Conservation (phyloP, 2,329 filamentous ascomycete species). For the Cladosporium sp. region DNA sequence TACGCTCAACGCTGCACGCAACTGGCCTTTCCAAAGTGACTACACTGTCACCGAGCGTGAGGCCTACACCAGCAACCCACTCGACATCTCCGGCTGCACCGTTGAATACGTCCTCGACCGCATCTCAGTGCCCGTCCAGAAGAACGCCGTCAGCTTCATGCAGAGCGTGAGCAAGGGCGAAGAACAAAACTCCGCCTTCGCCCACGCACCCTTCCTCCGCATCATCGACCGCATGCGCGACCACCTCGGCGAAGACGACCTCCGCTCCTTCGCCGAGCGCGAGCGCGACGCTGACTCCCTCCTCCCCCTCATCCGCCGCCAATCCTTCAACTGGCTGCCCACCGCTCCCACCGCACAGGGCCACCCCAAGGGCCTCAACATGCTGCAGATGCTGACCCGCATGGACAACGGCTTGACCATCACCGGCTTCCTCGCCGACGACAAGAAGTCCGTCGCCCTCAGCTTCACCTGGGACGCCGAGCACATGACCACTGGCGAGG, state of each 20-base stretch:
- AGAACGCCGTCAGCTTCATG: constrained; percentile 32
- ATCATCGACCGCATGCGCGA: constrained; percentile 34
- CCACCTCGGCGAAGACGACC: constrained; percentile 30
- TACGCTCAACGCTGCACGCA: constrained; percentile 36
- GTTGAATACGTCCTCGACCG: constrained; percentile 37
- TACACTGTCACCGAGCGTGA: constrained; percentile 33
- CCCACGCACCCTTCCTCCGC: constrained; percentile 35
- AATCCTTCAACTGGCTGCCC: constrained; percentile 38
- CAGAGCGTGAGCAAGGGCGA: constrained; percentile 35
- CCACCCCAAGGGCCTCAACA: constrained; percentile 29
- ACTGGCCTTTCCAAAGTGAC: constrained; percentile 36
- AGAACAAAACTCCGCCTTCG: constrained; percentile 32
- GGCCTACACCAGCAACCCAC: constrained; percentile 32
- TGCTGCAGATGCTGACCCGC: constrained; percentile 35
- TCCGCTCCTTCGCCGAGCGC: constrained; percentile 31
- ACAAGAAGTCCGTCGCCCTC: constrained; percentile 34
- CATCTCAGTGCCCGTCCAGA: constrained; percentile 29
- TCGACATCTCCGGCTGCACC: constrained; percentile 39
- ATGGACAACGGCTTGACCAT: constrained; percentile 38
- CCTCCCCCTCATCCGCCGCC: constrained; percentile 32
- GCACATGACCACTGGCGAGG: constrained; percentile 32
- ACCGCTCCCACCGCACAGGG: constrained; percentile 33
- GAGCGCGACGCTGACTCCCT: constrained; percentile 34
- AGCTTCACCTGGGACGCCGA: constrained; percentile 37
- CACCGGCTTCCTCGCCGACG: constrained; percentile 34